Conservation (phyloP, 2,329 filamentous ascomycete species). For the Byssochlamys sp. region DNA sequence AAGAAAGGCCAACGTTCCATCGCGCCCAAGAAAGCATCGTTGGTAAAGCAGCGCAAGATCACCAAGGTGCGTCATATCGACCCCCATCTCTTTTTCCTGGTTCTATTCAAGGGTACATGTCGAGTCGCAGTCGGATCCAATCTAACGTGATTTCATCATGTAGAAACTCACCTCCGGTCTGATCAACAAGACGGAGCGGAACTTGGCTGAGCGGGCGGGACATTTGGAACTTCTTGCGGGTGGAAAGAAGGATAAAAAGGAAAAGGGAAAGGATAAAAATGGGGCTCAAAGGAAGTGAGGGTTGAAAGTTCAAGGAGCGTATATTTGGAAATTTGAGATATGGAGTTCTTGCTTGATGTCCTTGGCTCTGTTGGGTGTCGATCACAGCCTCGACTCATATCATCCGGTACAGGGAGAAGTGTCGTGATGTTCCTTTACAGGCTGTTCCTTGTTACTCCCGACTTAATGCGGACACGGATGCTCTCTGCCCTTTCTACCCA, state of each 20-base stretch:
- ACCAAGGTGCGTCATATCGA: conserved; percentile 42
- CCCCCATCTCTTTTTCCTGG: background rate
- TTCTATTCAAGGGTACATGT: background rate
- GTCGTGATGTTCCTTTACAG: no score
- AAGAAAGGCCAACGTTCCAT: conserved; percentile 54
- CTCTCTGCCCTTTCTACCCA: no score
- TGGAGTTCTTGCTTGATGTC: background rate
- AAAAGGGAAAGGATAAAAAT: conserved; percentile 26
- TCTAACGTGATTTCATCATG: background rate
- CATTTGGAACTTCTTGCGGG: conserved; percentile 60
- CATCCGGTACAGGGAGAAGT: no score
- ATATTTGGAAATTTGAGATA: background rate
- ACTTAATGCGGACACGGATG: no score
- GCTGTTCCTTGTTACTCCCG: no score
- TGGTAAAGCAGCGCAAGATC: conserved; percentile 53
- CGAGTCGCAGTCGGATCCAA: no score
- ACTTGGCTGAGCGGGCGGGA: conserved; percentile 56
- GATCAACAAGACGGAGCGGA: conserved; percentile 56
- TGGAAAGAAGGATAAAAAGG: conserved; percentile 51
- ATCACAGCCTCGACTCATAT: no score
- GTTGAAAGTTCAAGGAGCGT: conserved; percentile 14
- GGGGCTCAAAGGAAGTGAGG: conserved; percentile 26
- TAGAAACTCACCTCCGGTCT: conserved; percentile 55
- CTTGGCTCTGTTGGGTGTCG: background rate
- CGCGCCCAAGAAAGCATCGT: conserved; percentile 54